Percentiles rank a stretch among this genome's conserved stretches.
Evolutionary conservation across 805 yeast species (phyloP).

Genomic region (Candida pseudoglaebosa): DNA sequence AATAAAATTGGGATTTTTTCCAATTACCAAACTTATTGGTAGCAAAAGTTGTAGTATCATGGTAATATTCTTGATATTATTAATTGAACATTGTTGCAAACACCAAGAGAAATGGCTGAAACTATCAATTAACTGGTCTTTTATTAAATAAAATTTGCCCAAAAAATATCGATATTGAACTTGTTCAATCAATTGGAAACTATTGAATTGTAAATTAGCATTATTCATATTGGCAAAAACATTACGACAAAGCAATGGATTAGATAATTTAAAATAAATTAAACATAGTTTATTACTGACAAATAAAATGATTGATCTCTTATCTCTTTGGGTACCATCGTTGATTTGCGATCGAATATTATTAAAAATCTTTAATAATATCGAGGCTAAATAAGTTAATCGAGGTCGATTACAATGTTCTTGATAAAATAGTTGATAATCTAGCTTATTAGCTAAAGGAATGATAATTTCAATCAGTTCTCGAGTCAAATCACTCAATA

Average conservation of each 20-base stretch:
- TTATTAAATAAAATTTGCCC: conserved; percentile 52
- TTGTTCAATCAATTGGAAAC: conserved; percentile 42
- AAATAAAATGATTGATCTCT: conserved; percentile 48
- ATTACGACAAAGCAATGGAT: conserved; percentile 57
- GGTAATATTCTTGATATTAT: conserved; percentile 27
- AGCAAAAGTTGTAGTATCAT: conserved; percentile 45
- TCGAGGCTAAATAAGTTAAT: conserved; percentile 47
- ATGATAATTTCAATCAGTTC: conserved; percentile 35
- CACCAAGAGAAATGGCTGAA: conserved; percentile 56
- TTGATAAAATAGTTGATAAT: conserved; percentile 37
- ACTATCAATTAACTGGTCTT: conserved; percentile 45
- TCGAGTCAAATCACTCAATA: conserved; percentile 33
- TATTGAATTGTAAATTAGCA: conserved; percentile 38
- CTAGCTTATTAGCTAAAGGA: conserved; percentile 43
- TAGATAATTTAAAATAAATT: conserved; percentile 51
- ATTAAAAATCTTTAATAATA: conserved; percentile 57
- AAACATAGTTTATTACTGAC: conserved; percentile 54
- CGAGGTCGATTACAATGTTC: conserved; percentile 42
- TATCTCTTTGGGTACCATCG: conserved; percentile 34
- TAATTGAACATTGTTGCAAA: conserved; percentile 33
- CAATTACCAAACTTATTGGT: conserved; percentile 52
- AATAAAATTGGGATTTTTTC: conserved; percentile 43
- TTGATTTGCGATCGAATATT: conserved; percentile 48
- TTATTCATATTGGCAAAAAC: conserved; percentile 59
- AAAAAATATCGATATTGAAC: conserved; percentile 51